Evolutionary conservation across 345 rosid genomes (phyloP), one percentile per base, ranked within the genome.

Genomic region (Populus euphratica): DNA sequence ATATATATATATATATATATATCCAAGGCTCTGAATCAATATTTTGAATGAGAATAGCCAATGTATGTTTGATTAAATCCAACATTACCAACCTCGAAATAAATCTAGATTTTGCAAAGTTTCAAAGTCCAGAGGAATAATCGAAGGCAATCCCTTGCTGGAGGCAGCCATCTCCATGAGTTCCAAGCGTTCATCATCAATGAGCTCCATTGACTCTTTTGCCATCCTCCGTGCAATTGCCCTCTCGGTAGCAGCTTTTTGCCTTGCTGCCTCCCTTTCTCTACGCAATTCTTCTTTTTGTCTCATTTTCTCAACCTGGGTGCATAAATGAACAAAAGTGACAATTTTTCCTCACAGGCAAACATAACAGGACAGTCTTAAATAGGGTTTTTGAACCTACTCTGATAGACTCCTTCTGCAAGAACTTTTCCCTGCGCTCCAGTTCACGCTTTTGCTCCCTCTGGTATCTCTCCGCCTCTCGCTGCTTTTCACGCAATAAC

Each of bases 161-260:
- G 81, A 82, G 5, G 93, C 88, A 82, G 93, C 97, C 36, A 90
- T 69, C 70, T 94, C 98, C 98, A 94, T 90, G 84, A 94, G 97
- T 78, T 94, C 98, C 82, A 94, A 77, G 68, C 90, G 94, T 68
- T 91, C 97, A 76, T 92, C 97, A 76, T 94, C 98, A 77, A 90
- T 80, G 65, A 90, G 92, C 79, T 90, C 97, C 90, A 86, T 82
- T 5, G 97, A 92, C 79, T 92, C 94, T 85, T 92, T 94, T 52
- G 97, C 98, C 66, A 92, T 87, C 85, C 84, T 90, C 68, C 98
- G 96, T 78, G 97, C 97, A 83, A 85, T 83, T 50, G 98, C 97
- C 76, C 93, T 94, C 89, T 90, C 93, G 49, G 84, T 91, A 75
- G 97, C 98, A 84, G 93, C 97, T 86, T 89, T 92, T 74, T 87